Evolutionary conservation across 2,329 filamentous ascomycete genomes (phyloP), one percentile per base, ranked within the genome.

Genomic region (Epichloe scottii): DNA sequence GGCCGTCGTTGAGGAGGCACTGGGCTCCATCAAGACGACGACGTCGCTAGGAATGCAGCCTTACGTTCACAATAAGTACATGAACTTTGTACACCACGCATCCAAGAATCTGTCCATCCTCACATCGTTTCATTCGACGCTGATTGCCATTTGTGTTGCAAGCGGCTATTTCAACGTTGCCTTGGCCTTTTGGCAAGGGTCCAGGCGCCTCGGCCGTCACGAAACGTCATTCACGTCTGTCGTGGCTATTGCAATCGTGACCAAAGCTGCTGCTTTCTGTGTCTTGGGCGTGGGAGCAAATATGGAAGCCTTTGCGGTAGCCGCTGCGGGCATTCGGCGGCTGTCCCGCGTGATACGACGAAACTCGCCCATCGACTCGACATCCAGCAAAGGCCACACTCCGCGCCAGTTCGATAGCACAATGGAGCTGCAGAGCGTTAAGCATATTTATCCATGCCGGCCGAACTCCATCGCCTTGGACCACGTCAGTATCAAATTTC

Each of bases 401-500:
- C 56, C 59, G 1, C 47, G 46, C 5, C 53, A 57, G 1, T 51
- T 62, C 21, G 43, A 54, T 0, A 66, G 63, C 14, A 66, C 71
- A 26, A 71, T 79, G 23, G 63, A 68, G 21, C 64, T 78, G 4
- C 34, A 53, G 15, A 58, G 72, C 41, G 61, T 78, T 7, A 62
- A 60, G 37, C 78, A 78, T 53, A 63, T 71, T 2, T 79, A 79
- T 56, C 76, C 76, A 37, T 68, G 74, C 7, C 68, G 77, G 3
- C 71, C 74, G 2, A 68, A 67, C 35, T 60, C 68, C 23, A 56
- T 60, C n/a, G 66, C 73, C 2, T 55, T 73, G 3, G 55, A 68
- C 26, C 56, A 58, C 3, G 52, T 74, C 12, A 59, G 59, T 41
- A 53, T 73, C 3, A 57, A 47, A 0, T 62, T 73, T 67, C 76